Evolutionary conservation across 1,284 basidiomycete species (phyloP).

Genomic region (Apiotrichum siamense): DNA sequence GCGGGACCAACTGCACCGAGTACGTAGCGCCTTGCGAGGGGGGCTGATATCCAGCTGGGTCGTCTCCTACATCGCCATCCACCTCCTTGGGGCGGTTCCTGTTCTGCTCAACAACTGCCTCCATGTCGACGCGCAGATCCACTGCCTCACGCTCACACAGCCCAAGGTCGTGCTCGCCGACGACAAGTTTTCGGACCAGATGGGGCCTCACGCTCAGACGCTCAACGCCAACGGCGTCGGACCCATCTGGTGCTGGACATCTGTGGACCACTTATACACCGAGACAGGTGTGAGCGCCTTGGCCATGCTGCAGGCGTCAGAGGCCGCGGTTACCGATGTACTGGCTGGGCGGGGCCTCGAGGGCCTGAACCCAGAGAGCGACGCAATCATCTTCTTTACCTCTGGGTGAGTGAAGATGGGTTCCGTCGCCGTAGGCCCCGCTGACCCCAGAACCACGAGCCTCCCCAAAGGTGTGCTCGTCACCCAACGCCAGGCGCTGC

Average conservation of each 20-base stretch:
- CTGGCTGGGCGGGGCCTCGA: slow-evolving; percentile 11
- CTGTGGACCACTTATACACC: not conserved
- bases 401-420: too few species aligned
- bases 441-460: too few species aligned
- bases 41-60: too few species aligned
- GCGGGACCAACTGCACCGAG: too few species aligned
- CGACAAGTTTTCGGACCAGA: not conserved
- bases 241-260: not conserved
- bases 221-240: not conserved
- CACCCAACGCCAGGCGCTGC: too few species aligned
- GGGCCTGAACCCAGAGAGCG: slow-evolving; percentile 27
- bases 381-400: slow-evolving; percentile 32
- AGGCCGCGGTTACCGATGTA: not conserved
- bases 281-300: not conserved
- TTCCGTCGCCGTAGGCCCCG: too few species aligned
- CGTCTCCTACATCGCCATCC: slow-evolving; percentile 30
- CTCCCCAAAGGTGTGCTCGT: slow-evolving; percentile 37
- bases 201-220: too few species aligned
- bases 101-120: slow-evolving; percentile 35
- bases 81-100: slow-evolving; percentile 36
- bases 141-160: slow-evolving; percentile 22
- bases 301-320: not conserved
- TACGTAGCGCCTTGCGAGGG: too few species aligned
- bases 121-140: slow-evolving; percentile 8
- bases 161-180: slow-evolving; percentile 25